Percentiles rank a stretch among this genome's conserved stretches.
Conservation (phyloP, 78 protist species). For the Creolimax fragrantissima region DNA sequence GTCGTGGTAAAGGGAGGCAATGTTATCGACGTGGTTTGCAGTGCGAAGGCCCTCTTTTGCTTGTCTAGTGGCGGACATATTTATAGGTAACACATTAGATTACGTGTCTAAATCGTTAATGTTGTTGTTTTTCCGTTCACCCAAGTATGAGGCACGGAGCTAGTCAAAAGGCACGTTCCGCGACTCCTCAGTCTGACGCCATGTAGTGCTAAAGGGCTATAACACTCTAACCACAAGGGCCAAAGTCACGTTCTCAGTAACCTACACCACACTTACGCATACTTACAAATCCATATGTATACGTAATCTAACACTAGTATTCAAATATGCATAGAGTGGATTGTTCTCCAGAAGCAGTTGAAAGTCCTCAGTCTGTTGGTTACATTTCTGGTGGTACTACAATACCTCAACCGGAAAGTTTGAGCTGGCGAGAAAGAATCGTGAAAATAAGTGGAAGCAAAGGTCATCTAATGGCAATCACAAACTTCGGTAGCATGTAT, state of each 20-base stretch:
- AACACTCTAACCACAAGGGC: background rate
- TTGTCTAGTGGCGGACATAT: background rate
- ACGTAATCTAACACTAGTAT: too few species aligned
- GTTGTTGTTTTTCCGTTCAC: too few species aligned
- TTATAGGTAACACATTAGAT: background rate
- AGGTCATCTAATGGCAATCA: background rate
- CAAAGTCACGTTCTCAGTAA: too few species aligned
- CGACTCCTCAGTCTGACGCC: constrained; percentile 8
- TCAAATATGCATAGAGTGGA: too few species aligned
- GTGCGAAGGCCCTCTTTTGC: background rate
- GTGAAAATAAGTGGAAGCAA: background rate
- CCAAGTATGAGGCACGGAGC: too few species aligned
- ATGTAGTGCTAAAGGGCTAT: background rate
- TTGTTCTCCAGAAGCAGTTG: background rate
- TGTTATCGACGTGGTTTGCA: background rate
- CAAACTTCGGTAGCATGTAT: background rate
- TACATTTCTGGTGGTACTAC: background rate
- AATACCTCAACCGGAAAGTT: background rate
- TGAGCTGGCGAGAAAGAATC: background rate
- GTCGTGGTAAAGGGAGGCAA: background rate
- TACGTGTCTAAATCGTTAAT: too few species aligned
- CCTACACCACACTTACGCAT: too few species aligned
- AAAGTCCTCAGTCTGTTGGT: background rate
- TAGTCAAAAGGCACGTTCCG: background rate
- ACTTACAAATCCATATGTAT: too few species aligned